Evolutionary conservation across 2,329 filamentous ascomycete genomes (phyloP).

Genomic region (Ciborinia camelliae): DNA sequence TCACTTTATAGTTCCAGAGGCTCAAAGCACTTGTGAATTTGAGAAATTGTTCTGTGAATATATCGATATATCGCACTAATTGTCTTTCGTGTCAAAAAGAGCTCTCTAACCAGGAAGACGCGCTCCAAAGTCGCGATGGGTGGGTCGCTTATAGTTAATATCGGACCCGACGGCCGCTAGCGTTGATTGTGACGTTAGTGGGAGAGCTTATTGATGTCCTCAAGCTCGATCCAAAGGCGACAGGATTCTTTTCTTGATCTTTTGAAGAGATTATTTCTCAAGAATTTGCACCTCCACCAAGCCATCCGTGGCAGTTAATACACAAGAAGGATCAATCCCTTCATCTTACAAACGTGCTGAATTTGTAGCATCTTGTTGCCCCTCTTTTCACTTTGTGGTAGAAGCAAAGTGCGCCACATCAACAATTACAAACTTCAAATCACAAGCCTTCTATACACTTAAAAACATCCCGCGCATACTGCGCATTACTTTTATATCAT

Average conservation of each 20-base stretch:
- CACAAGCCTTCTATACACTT: conserved; percentile 18
- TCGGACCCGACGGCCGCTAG: conserved; percentile 14
- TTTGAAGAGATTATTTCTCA: conserved; percentile 17
- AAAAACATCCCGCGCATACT: neutral
- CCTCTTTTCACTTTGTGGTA: conserved; percentile 30
- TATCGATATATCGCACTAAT: conserved; percentile 1
- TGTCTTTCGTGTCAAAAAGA: conserved; percentile 10
- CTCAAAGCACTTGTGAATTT: neutral
- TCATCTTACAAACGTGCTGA: neutral
- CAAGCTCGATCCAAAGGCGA: neutral
- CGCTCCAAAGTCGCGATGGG: conserved; percentile 16
- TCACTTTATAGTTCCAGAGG: neutral
- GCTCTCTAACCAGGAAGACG: conserved; percentile 12
- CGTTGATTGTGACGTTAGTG: conserved; percentile 3
- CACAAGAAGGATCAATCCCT: neutral
- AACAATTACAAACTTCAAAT: conserved; percentile 20
- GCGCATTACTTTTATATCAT: conserved; percentile 26
- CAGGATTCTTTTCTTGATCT: neutral
- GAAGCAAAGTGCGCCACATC: conserved; percentile 29
- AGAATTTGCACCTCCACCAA: conserved; percentile 1
- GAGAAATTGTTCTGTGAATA: neutral
- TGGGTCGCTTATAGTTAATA: conserved; percentile 25
- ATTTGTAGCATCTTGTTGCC: neutral
- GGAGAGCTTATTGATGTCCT: conserved; percentile 15
- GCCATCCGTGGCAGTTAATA: neutral